A percentile compares a stretch with the other conserved stretches of the same genome.
phyloP scores from a whole-genome alignment of 305 asterid species.

The Caryopteris hybrid region DNA sequence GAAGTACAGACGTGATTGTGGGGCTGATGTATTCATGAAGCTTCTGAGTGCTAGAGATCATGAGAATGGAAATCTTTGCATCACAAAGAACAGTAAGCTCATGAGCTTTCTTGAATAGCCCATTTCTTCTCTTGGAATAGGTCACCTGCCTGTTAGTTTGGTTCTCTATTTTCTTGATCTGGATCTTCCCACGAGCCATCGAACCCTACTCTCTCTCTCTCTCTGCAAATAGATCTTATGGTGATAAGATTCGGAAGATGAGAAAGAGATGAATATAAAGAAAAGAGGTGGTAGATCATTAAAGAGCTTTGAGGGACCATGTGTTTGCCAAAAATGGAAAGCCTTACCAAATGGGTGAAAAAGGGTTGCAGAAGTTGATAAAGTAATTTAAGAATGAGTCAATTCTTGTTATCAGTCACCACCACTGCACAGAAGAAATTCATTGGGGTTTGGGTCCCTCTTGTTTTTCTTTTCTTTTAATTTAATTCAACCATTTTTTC shows the following conservation, averaged over 20 bases:
- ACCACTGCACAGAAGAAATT: constrained; percentile 13
- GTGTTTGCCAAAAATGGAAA: constrained; percentile 32
- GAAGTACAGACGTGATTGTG: constrained; percentile 31
- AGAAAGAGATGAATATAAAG: neutral
- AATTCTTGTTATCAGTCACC: constrained; percentile 44
- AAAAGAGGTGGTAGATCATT: constrained; percentile 1
- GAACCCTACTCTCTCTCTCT: constrained; percentile 8
- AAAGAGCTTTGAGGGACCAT: constrained; percentile 22
- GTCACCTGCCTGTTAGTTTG: constrained; percentile 92
- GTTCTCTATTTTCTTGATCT: constrained; percentile 93
- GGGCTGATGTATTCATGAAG: constrained; percentile 95
- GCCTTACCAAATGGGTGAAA: constrained; percentile 39
- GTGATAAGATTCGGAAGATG: constrained; percentile 24
- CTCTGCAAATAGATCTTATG: neutral
- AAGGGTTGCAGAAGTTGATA: constrained; percentile 38
- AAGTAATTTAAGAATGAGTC: constrained; percentile 50
- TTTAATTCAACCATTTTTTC: neutral
- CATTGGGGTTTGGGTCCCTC: constrained; percentile 6
- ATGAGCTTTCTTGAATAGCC: constrained; percentile 86
- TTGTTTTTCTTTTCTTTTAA: neutral
- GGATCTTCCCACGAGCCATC: constrained; percentile 97
- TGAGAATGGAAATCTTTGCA: constrained; percentile 78
- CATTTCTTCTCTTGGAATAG: constrained; percentile 91
- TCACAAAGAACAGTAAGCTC: constrained; percentile 94
- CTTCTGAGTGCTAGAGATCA: constrained; percentile 79